These are phyloP conservation scores for Chlorella variabilis DNA, from an alignment of 163 green algal species.

Conservation along the genomic window DNA sequence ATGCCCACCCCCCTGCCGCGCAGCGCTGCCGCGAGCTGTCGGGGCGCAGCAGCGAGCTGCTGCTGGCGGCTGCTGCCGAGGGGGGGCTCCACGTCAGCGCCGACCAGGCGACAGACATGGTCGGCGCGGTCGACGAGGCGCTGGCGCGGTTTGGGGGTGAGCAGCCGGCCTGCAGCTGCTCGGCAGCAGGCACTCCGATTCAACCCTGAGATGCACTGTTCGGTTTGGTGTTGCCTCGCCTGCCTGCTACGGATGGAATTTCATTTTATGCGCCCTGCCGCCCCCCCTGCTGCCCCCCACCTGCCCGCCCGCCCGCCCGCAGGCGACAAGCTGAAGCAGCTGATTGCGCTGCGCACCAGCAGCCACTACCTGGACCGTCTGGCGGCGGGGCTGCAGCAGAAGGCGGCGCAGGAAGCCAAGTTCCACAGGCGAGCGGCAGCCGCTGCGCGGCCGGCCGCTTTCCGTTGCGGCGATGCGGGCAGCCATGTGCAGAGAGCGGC, in stretches of 20 bases:
- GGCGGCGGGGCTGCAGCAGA: conserved; percentile 55
- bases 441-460: background rate
- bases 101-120: conserved; percentile 40
- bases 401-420: conserved; percentile 68
- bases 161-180: no score
- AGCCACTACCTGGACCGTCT: conserved; percentile 62
- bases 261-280: no score
- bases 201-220: no score
- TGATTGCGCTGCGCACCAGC: conserved; percentile 51
- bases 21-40: conserved; percentile 46
- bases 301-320: conserved; percentile 23
- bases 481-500: background rate
- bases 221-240: no score
- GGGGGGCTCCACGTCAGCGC: conserved; percentile 47
- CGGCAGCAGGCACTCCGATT: no score
- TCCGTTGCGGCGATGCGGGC: no score
- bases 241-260: no score
- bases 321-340: conserved; percentile 34
- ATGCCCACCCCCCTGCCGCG: no score
- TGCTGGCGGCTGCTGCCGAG: conserved; percentile 49
- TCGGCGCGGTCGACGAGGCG: conserved; percentile 41
- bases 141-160: conserved; percentile 48
- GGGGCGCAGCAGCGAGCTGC: conserved; percentile 46
- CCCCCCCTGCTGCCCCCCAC: background rate
- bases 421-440: conserved; percentile 36